phyloP scores from a whole-genome alignment of 2,329 filamentous ascomycete species.

The Magnaporthales sp. region DNA sequence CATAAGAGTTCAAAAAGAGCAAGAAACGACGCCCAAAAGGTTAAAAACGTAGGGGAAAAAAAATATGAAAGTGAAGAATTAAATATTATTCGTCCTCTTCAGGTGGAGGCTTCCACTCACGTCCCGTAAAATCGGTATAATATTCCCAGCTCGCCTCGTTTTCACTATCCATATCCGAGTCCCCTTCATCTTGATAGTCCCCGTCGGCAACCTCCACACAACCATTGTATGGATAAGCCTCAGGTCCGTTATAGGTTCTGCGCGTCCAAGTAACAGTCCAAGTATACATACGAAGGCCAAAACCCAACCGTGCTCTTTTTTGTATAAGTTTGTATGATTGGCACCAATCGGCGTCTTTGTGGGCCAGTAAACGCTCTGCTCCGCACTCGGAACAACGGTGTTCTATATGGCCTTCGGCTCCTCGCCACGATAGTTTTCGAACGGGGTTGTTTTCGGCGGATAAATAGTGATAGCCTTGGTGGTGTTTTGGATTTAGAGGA shows the following conservation, averaged over 20 bases:
- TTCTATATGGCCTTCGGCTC: neutral
- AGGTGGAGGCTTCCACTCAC: neutral
- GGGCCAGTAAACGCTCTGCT: neutral
- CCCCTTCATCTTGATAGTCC: neutral
- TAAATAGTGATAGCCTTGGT: slow-evolving; percentile 1
- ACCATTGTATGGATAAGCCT: neutral
- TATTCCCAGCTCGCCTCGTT: neutral
- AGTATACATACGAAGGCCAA: neutral
- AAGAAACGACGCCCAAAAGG: too few species aligned
- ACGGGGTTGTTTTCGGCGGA: slow-evolving; percentile 1
- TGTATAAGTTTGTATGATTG: neutral
- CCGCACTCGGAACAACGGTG: neutral
- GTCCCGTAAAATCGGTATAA: neutral
- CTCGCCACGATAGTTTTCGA: slow-evolving; percentile 1
- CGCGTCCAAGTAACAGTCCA: slow-evolving; percentile 2
- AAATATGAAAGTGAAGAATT: too few species aligned
- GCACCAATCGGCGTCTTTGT: neutral
- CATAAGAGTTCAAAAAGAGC: too few species aligned
- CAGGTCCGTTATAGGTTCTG: neutral
- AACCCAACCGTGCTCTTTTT: neutral
- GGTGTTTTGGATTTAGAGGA: slow-evolving; percentile 2
- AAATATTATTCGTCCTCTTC: neutral
- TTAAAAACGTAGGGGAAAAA: too few species aligned
- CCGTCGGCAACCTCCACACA: neutral
- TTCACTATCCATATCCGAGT: neutral